A percentile compares a stretch with the other conserved stretches of the same genome.
Conservation (phyloP, 106 monocot species). For the Triglochin maritima region DNA sequence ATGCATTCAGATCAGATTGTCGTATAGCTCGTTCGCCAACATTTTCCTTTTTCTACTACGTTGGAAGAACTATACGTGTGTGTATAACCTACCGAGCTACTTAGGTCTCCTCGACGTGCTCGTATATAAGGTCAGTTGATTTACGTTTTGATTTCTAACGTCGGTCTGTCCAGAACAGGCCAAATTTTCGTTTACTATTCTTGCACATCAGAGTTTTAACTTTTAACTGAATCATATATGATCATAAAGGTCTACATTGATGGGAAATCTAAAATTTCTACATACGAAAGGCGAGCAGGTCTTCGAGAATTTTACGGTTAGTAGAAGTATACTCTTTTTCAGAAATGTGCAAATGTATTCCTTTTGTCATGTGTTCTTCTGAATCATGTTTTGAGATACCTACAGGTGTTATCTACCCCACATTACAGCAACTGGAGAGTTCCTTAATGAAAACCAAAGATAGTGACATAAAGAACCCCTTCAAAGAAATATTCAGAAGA, state of each 20-base stretch:
- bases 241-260: constrained; percentile 55
- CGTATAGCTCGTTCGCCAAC: constrained; percentile 54
- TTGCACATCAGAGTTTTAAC: not conserved
- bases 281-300: constrained; percentile 68
- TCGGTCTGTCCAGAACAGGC: too few species aligned
- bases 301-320: constrained; percentile 75
- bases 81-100: constrained; percentile 58
- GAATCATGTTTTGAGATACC: not conserved
- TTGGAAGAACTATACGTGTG: constrained; percentile 55
- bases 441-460: constrained; percentile 33
- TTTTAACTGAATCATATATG: not conserved
- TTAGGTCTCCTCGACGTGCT: constrained; percentile 75
- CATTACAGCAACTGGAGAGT: constrained; percentile 65
- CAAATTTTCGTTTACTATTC: too few species aligned
- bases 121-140: constrained; percentile 56
- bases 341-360: too few species aligned
- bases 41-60: constrained; percentile 54
- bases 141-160: not conserved
- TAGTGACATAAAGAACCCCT: constrained; percentile 11
- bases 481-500: constrained; percentile 24
- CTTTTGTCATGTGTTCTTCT: too few species aligned
- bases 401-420: constrained; percentile 78
- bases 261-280: constrained; percentile 36
- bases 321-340: not conserved
- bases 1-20: constrained; percentile 82